Evolutionary conservation across 805 yeast species (phyloP).

Genomic region (Ogataea kodamae): DNA sequence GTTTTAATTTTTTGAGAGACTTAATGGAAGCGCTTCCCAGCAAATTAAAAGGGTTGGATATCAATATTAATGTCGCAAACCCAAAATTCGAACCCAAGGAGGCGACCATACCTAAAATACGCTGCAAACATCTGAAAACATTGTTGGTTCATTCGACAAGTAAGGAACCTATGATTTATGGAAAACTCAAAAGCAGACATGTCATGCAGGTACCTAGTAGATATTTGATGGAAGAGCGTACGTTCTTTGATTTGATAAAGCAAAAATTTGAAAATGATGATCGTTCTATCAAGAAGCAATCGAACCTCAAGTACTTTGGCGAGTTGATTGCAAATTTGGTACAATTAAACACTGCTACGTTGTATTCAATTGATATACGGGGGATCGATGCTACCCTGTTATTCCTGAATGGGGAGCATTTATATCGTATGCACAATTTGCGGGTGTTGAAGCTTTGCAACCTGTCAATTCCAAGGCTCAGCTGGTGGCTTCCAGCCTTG

Average conservation of each 20-base stretch:
- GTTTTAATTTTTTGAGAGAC: conserved; percentile 6
- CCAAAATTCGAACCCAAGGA: conserved; percentile 12
- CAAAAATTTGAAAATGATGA: conserved; percentile 12
- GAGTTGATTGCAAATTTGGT: conserved; percentile 17
- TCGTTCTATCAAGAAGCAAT: conserved; percentile 15
- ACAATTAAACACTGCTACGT: conserved; percentile 9
- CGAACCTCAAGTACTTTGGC: conserved; percentile 15
- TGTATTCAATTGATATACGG: conserved; percentile 19
- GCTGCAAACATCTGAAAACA: conserved; percentile 8
- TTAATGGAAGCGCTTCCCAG: conserved; percentile 15
- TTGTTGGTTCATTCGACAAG: conserved; percentile 13
- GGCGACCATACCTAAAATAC: conserved; percentile 7
- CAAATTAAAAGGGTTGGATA: conserved; percentile 17
- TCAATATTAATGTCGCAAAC: conserved; percentile 13
- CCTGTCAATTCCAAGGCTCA: conserved; percentile 22
- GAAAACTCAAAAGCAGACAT: conserved; percentile 16
- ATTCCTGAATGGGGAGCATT: conserved; percentile 11
- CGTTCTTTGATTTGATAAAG: conserved; percentile 12
- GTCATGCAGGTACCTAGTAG: conserved; percentile 15
- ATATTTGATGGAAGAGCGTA: conserved; percentile 11
- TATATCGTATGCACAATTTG: conserved; percentile 11
- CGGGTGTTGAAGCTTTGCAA: conserved; percentile 19
- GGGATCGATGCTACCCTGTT: conserved; percentile 23
- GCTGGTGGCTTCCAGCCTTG: conserved; percentile 24
- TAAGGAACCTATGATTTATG: conserved; percentile 15